phyloP scores from a whole-genome alignment of 192 early-diverging fungal species.

The Coemansia sp. region DNA sequence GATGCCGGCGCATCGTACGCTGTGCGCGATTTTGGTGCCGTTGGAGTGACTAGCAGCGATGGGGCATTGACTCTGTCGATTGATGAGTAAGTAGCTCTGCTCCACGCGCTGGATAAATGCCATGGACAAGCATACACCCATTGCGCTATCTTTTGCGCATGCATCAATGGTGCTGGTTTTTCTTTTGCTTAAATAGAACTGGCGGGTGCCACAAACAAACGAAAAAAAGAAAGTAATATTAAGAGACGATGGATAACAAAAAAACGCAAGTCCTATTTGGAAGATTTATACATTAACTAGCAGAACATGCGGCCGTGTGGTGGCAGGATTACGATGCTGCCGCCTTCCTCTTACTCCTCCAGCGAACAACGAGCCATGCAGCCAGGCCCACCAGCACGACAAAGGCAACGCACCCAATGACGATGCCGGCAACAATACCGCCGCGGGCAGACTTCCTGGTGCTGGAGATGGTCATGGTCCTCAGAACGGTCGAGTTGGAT shows the following conservation, averaged over 20 bases:
- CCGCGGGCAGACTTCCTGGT: constrained; percentile 21
- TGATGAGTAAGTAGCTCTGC: not conserved
- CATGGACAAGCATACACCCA: no score
- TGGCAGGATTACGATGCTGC: not conserved
- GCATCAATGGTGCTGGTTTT: no score
- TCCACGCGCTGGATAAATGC: no score
- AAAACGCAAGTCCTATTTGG: no score
- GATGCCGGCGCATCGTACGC: constrained; percentile 33
- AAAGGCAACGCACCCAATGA: constrained; percentile 38
- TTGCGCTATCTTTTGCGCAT: no score
- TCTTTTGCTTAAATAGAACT: no score
- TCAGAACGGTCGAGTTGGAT: constrained; percentile 13
- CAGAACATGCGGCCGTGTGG: no score
- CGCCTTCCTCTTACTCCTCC: not conserved
- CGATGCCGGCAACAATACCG: constrained; percentile 42
- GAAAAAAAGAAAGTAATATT: no score
- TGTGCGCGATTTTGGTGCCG: constrained; percentile 18
- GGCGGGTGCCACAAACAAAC: no score
- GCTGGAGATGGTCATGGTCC: constrained; percentile 47
- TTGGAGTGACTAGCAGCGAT: constrained; percentile 1
- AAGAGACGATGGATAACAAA: not conserved
- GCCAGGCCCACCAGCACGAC: constrained; percentile 16
- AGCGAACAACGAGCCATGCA: constrained; percentile 19
- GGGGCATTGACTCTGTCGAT: not conserved
- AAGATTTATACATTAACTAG: no score